Evolutionary conservation across 768 basidiomycete genomes (phyloP).

Genomic region (Guyanaporus albipodus): DNA sequence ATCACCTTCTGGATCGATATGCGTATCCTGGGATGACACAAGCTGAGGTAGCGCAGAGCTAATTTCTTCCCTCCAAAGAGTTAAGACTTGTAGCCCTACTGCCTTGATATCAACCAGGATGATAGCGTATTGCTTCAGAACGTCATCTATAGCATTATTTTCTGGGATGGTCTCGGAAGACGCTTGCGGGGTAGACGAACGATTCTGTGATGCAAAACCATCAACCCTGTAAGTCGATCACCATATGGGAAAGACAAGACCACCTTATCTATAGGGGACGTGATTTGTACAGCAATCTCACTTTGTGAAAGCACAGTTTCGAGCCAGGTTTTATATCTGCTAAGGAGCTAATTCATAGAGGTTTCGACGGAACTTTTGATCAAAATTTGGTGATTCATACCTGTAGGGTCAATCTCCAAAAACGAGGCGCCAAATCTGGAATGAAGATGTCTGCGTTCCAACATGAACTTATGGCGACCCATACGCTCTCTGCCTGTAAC

Average conservation of each 20-base stretch:
- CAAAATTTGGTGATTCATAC: slow-evolving; percentile 35
- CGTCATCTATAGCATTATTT: slow-evolving; percentile 57
- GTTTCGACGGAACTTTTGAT: slow-evolving; percentile 3
- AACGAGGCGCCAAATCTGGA: slow-evolving; percentile 74
- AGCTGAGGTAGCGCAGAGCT: slow-evolving; percentile 53
- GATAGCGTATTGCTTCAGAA: slow-evolving; percentile 63
- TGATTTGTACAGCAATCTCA: slow-evolving; percentile 37
- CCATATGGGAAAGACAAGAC: slow-evolving; percentile 14
- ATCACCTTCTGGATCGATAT: slow-evolving; percentile 49
- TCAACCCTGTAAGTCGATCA: neutral
- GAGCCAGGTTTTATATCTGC: slow-evolving; percentile 80
- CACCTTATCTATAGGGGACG: slow-evolving; percentile 36
- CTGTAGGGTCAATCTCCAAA: slow-evolving; percentile 92
- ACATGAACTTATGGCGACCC: slow-evolving; percentile 70
- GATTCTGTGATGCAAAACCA: slow-evolving; percentile 32
- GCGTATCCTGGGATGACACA: slow-evolving; percentile 30
- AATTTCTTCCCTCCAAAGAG: slow-evolving; percentile 69
- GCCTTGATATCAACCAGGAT: slow-evolving; percentile 63
- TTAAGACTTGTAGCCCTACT: slow-evolving; percentile 48
- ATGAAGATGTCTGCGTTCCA: slow-evolving; percentile 89
- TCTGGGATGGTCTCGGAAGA: slow-evolving; percentile 51
- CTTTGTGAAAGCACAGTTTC: slow-evolving; percentile 45
- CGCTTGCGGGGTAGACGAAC: slow-evolving; percentile 51
- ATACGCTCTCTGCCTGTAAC: slow-evolving; percentile 62
- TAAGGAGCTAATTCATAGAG: slow-evolving; percentile 55